Conservation (phyloP, 257 asterid genomes). For the Solanum bulbocastanum region DNA sequence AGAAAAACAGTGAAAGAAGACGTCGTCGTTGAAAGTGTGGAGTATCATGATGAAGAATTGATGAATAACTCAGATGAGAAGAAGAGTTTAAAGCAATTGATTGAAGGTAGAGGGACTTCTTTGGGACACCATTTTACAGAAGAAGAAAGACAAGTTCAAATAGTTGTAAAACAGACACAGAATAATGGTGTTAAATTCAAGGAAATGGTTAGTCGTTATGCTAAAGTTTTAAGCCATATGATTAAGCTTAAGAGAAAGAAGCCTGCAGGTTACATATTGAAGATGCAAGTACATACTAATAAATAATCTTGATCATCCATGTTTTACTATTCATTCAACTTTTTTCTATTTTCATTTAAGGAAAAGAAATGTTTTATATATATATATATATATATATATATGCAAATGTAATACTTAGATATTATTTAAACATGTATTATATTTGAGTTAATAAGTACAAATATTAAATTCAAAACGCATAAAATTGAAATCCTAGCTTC, state of each 20-base stretch:
- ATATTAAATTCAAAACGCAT: too few species aligned
- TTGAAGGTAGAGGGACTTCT: conserved; percentile 4
- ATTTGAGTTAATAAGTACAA: too few species aligned
- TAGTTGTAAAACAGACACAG: not conserved
- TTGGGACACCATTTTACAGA: not conserved
- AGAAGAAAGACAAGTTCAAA: not conserved
- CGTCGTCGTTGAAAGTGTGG: not conserved
- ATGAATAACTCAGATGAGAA: not conserved
- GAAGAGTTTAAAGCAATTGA: conserved; percentile 4
- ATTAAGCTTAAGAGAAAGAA: conserved; percentile 38
- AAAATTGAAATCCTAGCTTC: too few species aligned
- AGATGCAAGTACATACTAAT: not conserved
- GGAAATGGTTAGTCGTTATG: conserved; percentile 24
- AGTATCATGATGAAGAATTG: not conserved
- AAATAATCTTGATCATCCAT: not conserved
- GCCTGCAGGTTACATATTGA: not conserved
- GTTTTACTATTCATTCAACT: not conserved
- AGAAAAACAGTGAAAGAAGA: not conserved
- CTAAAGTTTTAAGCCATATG: conserved; percentile 26
- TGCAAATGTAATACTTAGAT: not conserved
- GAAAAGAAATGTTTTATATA: not conserved
- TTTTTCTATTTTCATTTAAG: not conserved
- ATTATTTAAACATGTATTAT: too few species aligned
- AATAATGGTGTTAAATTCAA: not conserved
- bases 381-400: not conserved